Evolutionary conservation across 148 eudicot species (phyloP).

Genomic region (Rhododendron henanense): DNA sequence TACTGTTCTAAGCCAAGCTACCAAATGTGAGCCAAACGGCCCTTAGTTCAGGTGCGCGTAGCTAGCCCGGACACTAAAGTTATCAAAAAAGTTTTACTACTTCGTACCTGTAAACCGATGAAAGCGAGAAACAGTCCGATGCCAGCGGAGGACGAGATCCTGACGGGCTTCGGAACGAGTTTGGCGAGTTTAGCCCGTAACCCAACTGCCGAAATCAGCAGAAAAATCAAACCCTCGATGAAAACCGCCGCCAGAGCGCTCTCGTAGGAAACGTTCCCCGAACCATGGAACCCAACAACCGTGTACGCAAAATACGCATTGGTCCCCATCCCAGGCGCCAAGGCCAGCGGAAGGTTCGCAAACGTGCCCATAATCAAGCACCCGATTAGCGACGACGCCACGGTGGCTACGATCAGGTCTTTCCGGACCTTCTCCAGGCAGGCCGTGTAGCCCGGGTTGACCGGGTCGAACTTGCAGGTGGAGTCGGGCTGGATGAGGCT

Average conservation of each 20-base stretch:
- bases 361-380: conserved; percentile 77
- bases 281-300: conserved; percentile 92
- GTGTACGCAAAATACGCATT: conserved; percentile 94
- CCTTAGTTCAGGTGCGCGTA: not conserved
- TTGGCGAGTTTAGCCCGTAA: conserved; percentile 66
- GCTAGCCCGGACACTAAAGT: too few species aligned
- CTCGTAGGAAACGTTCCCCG: conserved; percentile 62
- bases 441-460: conserved; percentile 74
- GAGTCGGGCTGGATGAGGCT: conserved; percentile 42
- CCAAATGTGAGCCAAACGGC: not conserved
- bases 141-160: conserved; percentile 85
- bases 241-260: conserved; percentile 79
- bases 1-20: too few species aligned
- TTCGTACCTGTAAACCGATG: conserved; percentile 55
- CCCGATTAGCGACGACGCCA: conserved; percentile 71
- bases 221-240: conserved; percentile 67
- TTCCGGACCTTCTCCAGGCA: conserved; percentile 46
- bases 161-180: conserved; percentile 71
- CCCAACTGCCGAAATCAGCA: conserved; percentile 70
- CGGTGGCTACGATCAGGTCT: conserved; percentile 86
- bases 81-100: not conserved
- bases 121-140: conserved; percentile 86
- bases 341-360: conserved; percentile 76
- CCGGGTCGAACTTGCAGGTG: conserved; percentile 75
- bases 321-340: conserved; percentile 95